A percentile compares a stretch with the other conserved stretches of the same genome.
phyloP scores from a whole-genome alignment of 805 yeast genomes.

The Candida parachauliodes region DNA sequence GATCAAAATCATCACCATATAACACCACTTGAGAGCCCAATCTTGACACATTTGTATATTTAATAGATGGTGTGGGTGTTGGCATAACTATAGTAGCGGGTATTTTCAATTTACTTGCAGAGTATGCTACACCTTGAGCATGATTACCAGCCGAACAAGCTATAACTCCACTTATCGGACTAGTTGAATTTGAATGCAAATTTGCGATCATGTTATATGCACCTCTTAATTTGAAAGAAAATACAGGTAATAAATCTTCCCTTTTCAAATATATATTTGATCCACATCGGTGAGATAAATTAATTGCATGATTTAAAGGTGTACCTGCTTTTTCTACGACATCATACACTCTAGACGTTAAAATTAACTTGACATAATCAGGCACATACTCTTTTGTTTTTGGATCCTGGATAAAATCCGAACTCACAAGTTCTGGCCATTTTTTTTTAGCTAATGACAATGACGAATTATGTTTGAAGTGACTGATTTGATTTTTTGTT shows the following conservation, averaged over 20 bases:
- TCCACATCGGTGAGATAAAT: conserved; percentile 70
- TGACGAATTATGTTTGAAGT: conserved; percentile 5
- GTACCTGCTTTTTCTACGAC: conserved; percentile 77
- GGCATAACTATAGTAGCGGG: conserved; percentile 99
- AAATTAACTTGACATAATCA: conserved; percentile 87
- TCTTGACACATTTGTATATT: conserved; percentile 85
- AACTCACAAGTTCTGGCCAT: conserved; percentile 44
- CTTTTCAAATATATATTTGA: conserved; percentile 78
- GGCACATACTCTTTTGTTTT: conserved; percentile 54
- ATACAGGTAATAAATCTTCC: conserved; percentile 92
- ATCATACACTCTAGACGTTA: conserved; percentile 92
- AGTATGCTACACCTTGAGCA: conserved; percentile 97
- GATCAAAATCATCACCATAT: conserved; percentile 90
- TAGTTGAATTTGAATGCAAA: conserved; percentile 48
- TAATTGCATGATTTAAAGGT: conserved; percentile 73
- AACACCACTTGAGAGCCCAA: conserved; percentile 93
- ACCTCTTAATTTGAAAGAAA: conserved; percentile 93
- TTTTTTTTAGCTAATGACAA: conserved; percentile 15
- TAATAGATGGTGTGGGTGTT: conserved; percentile 91
- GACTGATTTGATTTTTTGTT: neutral
- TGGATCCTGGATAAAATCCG: conserved; percentile 49
- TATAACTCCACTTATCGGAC: conserved; percentile 78
- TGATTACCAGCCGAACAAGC: conserved; percentile 99
- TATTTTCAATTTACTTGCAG: conserved; percentile 79
- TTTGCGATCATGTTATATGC: conserved; percentile 97